Evolutionary conservation across 139 green algal genomes (phyloP), one percentile per base, ranked within the genome.

Genomic region (Picochlorum sp.): DNA sequence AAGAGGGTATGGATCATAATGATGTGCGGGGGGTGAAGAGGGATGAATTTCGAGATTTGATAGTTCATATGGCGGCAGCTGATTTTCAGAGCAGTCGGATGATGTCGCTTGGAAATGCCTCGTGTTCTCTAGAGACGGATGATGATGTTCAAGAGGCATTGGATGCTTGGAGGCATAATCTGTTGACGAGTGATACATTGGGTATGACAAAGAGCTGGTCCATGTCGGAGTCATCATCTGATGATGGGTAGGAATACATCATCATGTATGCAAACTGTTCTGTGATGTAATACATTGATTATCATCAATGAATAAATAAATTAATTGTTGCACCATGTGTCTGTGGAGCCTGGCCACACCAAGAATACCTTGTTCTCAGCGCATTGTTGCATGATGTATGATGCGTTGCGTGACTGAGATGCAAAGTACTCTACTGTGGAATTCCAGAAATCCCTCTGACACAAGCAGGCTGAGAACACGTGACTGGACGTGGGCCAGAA

Each of bases 51-150:
- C 38, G 61, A 23, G 70, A 80, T 13, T 63, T 81, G 4, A 77
- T 81, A 16, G 44, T 81, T 24, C 72, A 81, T 66, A 81, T 81
- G 74, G 74, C 74, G 15, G 74, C 74, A 7, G 74, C 74, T 28
- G 74, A 81, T 57, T 63, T 81, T 62, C 65, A 77, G 56, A 65
- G 6, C n/a, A 61, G 70, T 34, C 45, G 45, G 11, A 58, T 28
- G 1, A 47, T 28, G 15, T 13, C 14, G 4, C 56, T 21, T 6
- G 70, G 63, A 8, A 72, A 56, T 54, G 24, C 45, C 11, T 34
- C 16, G 24, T 58, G 47, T 8, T 51, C 16, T n/a, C 15, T 65
- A 49, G 70, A 77, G 57, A 26, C 50, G 21, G 70, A 77, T 31
- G 70, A 77, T 16, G 64, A 72, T 24, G 72, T 77, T 49, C 65